Percentiles rank a stretch among this genome's conserved stretches.
Conservation (phyloP, 305 asterid genomes). For the Solanum hybrid region DNA sequence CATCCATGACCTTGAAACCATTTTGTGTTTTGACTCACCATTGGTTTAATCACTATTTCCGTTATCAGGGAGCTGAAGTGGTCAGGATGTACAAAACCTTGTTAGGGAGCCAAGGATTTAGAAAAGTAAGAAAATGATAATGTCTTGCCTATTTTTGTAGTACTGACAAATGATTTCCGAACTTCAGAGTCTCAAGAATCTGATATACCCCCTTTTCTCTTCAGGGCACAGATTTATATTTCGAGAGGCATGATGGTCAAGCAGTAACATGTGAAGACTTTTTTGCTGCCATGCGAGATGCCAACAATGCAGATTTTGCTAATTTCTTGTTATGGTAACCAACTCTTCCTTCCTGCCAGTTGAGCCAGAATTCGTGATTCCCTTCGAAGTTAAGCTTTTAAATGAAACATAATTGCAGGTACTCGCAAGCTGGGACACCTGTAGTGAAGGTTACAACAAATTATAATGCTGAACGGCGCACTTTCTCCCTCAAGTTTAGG, state of each 20-base stretch:
- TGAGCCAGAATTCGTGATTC: neutral
- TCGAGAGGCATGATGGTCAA: conserved; percentile 92
- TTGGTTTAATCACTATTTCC: conserved; percentile 7
- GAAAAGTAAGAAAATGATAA: conserved; percentile 46
- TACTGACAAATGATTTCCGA: neutral
- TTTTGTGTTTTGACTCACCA: neutral
- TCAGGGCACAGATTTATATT: conserved; percentile 92
- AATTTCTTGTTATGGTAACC: conserved; percentile 79
- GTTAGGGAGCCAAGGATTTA: conserved; percentile 72
- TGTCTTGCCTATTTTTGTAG: neutral
- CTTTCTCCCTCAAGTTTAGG: conserved; percentile 81
- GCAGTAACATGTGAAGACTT: conserved; percentile 96
- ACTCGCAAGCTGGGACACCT: conserved; percentile 99
- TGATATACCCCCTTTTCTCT: conserved; percentile 10
- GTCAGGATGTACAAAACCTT: conserved; percentile 96
- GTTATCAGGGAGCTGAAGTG: conserved; percentile 87
- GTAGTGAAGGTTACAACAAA: conserved; percentile 49
- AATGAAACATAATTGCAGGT: conserved; percentile 40
- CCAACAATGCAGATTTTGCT: conserved; percentile 72
- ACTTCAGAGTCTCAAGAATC: neutral
- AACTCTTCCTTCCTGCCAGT: conserved; percentile 8
- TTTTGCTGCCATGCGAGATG: conserved; percentile 96
- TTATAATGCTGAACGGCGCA: conserved; percentile 48
- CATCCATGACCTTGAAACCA: neutral
- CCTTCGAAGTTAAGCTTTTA: neutral